Percentiles rank a stretch among this genome's conserved stretches.
Evolutionary conservation across 169 alveolate species (phyloP).

Genomic region (Cryptosporidium sp.): DNA sequence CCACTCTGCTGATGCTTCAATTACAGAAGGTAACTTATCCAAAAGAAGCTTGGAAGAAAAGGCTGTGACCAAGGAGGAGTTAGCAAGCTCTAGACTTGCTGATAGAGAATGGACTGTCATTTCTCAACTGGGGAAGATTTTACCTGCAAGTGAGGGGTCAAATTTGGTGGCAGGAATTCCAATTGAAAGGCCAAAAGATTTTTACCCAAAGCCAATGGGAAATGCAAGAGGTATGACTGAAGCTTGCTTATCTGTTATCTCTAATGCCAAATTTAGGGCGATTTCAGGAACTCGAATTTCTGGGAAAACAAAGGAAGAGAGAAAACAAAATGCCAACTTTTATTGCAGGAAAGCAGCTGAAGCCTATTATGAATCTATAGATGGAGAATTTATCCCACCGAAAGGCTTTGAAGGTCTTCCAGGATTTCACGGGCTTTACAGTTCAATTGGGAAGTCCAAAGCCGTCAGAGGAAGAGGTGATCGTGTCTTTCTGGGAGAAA

Average conservation of each 20-base stretch:
- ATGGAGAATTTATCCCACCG: slow-evolving; percentile 57
- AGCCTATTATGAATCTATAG: slow-evolving; percentile 30
- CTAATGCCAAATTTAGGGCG: slow-evolving; percentile 58
- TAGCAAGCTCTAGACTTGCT: slow-evolving; percentile 28
- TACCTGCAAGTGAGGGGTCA: slow-evolving; percentile 28
- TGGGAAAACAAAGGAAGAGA: slow-evolving; percentile 67
- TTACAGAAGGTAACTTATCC: background rate
- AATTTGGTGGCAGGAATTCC: slow-evolving; percentile 45
- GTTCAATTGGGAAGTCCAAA: slow-evolving; percentile 31
- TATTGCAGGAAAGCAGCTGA: slow-evolving; percentile 70
- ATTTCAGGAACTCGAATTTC: slow-evolving; percentile 38
- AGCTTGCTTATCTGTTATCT: slow-evolving; percentile 12
- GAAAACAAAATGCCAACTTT: slow-evolving; percentile 27
- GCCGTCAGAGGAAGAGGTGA: slow-evolving; percentile 44
- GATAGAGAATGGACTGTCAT: slow-evolving; percentile 69
- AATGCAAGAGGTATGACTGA: slow-evolving; percentile 59
- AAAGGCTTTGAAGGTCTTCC: slow-evolving; percentile 19
- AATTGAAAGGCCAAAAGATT: slow-evolving; percentile 46
- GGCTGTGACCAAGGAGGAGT: background rate
- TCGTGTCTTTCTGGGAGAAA: slow-evolving; percentile 27
- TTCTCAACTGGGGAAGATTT: slow-evolving; percentile 9
- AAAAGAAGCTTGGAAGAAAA: background rate
- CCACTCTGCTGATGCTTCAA: background rate
- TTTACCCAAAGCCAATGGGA: slow-evolving; percentile 30
- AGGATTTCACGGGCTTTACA: slow-evolving; percentile 12